These are phyloP conservation scores for Ochromonadaceae sp. DNA, from an alignment of 352 stramenopile genomes.

Conservation along the genomic window DNA sequence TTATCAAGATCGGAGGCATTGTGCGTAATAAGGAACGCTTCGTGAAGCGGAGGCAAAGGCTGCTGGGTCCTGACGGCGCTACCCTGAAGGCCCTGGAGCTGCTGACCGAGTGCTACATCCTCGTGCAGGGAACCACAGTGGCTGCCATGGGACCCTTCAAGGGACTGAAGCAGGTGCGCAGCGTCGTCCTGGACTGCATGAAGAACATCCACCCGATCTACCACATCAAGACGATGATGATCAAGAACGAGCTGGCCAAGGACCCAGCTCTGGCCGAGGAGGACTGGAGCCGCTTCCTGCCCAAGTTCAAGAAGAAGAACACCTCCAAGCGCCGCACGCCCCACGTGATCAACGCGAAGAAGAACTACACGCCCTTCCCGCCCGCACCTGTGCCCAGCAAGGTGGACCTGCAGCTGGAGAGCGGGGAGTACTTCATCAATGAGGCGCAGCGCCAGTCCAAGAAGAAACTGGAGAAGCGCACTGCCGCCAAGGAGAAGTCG, in stretches of 20 bases:
- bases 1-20: constrained; percentile 98
- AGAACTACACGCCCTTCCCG: constrained; percentile 96
- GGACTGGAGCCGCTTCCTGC: constrained; percentile 96
- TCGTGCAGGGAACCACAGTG: constrained; percentile 97
- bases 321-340: constrained; percentile 81
- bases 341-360: constrained; percentile 65
- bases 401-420: constrained; percentile 95
- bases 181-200: constrained; percentile 97
- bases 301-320: constrained; percentile 98
- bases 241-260: constrained; percentile 97
- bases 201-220: constrained; percentile 99
- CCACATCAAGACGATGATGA: constrained; percentile 99
- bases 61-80: constrained; percentile 91
- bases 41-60: constrained; percentile 89
- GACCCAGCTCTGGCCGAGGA: constrained; percentile 88
- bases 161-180: constrained; percentile 59
- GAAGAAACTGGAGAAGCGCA: constrained; percentile 64
- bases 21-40: constrained; percentile 99
- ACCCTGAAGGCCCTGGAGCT: constrained; percentile 96
- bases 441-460: constrained; percentile 78
- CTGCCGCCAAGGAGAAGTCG: constrained; percentile 30
- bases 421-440: constrained; percentile 97
- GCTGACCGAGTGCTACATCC: constrained; percentile 96
- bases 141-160: constrained; percentile 58
- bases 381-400: constrained; percentile 83